phyloP scores from a whole-genome alignment of 2,329 filamentous ascomycete species.

The Colletotrichum melonis region DNA sequence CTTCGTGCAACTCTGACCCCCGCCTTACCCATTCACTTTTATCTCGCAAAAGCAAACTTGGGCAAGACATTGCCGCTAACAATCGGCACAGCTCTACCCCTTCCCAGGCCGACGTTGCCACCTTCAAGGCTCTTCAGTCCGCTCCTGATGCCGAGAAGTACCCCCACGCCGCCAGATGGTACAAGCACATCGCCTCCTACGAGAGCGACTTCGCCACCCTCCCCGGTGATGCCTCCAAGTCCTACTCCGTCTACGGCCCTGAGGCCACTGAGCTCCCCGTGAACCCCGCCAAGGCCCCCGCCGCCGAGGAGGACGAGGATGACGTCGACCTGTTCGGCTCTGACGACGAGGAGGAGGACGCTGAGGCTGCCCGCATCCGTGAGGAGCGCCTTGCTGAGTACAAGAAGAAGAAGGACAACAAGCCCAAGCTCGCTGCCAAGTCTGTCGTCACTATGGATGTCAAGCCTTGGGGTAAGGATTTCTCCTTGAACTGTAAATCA shows the following conservation, averaged over 20 bases:
- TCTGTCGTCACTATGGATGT: slow-evolving; percentile 95
- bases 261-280: slow-evolving; percentile 80
- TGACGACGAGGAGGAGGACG: slow-evolving; percentile 94
- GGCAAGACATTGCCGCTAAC: slow-evolving; percentile 22
- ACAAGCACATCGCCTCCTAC: slow-evolving; percentile 97
- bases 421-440: slow-evolving; percentile 93
- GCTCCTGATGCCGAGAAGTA: slow-evolving; percentile 86
- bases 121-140: slow-evolving; percentile 88
- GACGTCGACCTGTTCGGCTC: slow-evolving; percentile 94
- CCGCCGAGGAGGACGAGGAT: slow-evolving; percentile 77
- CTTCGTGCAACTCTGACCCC: slow-evolving; percentile 78
- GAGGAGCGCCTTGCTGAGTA: slow-evolving; percentile 94
- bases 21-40: slow-evolving; percentile 20
- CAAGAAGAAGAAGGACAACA: slow-evolving; percentile 95
- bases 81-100: slow-evolving; percentile 64
- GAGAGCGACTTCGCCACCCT: slow-evolving; percentile 93
- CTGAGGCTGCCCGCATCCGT: slow-evolving; percentile 84
- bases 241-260: slow-evolving; percentile 91
- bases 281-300: slow-evolving; percentile 88
- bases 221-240: slow-evolving; percentile 89
- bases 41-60: background rate
- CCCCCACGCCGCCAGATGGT: slow-evolving; percentile 96
- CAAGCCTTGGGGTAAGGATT: slow-evolving; percentile 94
- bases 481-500: background rate
- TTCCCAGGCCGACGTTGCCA: slow-evolving; percentile 95